phyloP scores from a whole-genome alignment of 2,329 filamentous ascomycete species.

The Huntiella savannae region DNA sequence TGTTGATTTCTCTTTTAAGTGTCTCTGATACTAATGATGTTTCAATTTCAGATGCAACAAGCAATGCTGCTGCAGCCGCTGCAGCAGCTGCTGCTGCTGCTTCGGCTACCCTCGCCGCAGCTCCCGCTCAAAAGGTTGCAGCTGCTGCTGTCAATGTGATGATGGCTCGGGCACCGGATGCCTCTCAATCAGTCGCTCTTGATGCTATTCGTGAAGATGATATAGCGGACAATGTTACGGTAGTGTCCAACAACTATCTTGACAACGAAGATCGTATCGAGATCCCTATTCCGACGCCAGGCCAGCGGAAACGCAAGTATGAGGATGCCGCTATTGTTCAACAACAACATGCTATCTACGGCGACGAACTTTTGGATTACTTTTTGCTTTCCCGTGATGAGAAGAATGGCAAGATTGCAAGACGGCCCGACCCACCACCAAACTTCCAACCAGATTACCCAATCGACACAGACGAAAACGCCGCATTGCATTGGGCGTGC shows the following conservation, averaged over 20 bases:
- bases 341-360: conserved; percentile 76
- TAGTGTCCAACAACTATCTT: conserved; percentile 69
- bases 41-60: not conserved
- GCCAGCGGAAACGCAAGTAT: conserved; percentile 53
- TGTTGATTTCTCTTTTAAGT: not conserved
- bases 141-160: conserved; percentile 4
- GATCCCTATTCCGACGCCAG: conserved; percentile 21
- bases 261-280: conserved; percentile 67
- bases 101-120: not conserved
- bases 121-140: not conserved
- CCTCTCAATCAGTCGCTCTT: conserved; percentile 14
- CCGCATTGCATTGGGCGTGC: conserved; percentile 88
- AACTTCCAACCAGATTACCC: conserved; percentile 77
- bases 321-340: conserved; percentile 45
- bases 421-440: conserved; percentile 57
- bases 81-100: conserved; percentile 19
- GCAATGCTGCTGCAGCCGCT: not conserved
- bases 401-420: conserved; percentile 35
- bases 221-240: conserved; percentile 64
- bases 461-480: conserved; percentile 88
- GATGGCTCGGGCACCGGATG: conserved; percentile 7
- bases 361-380: conserved; percentile 86
- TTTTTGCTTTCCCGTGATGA: conserved; percentile 76
- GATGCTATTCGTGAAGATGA: conserved; percentile 42
- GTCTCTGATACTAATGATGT: not conserved